Percentiles rank a stretch among this genome's conserved stretches.
These are phyloP conservation scores for Cicer cuneatum DNA, from an alignment of 306 rosid genomes.

Conservation along the genomic window DNA sequence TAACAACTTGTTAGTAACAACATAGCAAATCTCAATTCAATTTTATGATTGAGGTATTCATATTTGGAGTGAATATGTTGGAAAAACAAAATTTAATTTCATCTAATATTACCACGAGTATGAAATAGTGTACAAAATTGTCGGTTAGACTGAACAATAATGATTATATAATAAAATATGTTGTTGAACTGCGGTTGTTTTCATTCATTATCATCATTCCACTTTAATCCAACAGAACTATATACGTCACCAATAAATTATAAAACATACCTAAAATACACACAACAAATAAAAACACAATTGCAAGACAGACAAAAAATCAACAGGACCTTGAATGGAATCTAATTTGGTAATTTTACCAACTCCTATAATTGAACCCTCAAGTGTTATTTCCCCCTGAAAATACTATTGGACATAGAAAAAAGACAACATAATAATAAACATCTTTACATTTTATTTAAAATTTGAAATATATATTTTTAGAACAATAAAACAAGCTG, in stretches of 20 bases:
- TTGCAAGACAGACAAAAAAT: constrained; percentile 12
- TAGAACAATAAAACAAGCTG: constrained; percentile 43
- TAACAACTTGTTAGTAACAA: too few species aligned
- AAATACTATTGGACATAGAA: constrained; percentile 28
- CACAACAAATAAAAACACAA: constrained; percentile 9
- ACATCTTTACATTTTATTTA: not conserved
- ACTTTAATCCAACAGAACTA: not conserved
- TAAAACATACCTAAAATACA: constrained; percentile 29
- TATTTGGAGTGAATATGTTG: too few species aligned
- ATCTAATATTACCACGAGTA: not conserved
- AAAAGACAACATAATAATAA: constrained; percentile 17
- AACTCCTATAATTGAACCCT: constrained; percentile 44
- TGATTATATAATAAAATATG: too few species aligned
- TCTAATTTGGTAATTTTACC: constrained; percentile 43
- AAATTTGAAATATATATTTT: not conserved
- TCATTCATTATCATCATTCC: not conserved
- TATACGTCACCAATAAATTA: not conserved
- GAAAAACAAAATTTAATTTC: too few species aligned
- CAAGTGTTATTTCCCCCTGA: constrained; percentile 16
- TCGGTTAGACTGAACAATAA: not conserved
- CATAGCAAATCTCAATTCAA: too few species aligned
- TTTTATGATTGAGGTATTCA: too few species aligned
- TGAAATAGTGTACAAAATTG: not conserved
- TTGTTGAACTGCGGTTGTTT: not conserved
- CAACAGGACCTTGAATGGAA: constrained; percentile 5